Percentiles rank a stretch among this genome's conserved stretches.
Evolutionary conservation across 129 eudicot species (phyloP).

Genomic region (Helichrysum umbraculigerum): DNA sequence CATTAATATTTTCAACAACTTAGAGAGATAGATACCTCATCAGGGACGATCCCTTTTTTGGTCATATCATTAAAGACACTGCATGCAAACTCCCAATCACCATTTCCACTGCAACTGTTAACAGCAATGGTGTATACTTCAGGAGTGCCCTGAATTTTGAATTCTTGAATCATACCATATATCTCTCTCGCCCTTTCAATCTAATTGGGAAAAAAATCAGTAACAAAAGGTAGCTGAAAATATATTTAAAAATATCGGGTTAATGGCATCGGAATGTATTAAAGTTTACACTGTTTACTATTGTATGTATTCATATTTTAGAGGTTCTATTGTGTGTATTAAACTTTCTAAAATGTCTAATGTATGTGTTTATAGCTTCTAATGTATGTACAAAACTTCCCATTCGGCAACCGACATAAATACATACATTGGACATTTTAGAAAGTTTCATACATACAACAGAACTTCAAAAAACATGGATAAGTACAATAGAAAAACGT

Average conservation of each 20-base stretch:
- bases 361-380: no score
- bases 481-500: no score
- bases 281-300: no score
- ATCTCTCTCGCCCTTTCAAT: slow-evolving; percentile 78
- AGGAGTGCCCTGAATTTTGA: slow-evolving; percentile 85
- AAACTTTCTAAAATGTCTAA: no score
- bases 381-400: no score
- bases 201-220: slow-evolving; percentile 33
- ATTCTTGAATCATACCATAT: slow-evolving; percentile 73
- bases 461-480: no score
- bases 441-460: no score
- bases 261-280: no score
- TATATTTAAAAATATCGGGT: neutral
- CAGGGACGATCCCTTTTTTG: slow-evolving; percentile 72
- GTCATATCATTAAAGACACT: slow-evolving; percentile 77
- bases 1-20: neutral
- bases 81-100: slow-evolving; percentile 95
- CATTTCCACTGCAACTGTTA: slow-evolving; percentile 81
- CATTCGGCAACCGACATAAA: no score
- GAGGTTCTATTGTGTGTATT: no score
- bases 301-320: no score
- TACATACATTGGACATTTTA: no score
- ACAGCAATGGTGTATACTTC: slow-evolving; percentile 98
- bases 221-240: slow-evolving; percentile 17
- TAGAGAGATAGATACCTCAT: slow-evolving; percentile 60